phyloP scores from a whole-genome alignment of 345 rosid genomes.

The Viola odorata region DNA sequence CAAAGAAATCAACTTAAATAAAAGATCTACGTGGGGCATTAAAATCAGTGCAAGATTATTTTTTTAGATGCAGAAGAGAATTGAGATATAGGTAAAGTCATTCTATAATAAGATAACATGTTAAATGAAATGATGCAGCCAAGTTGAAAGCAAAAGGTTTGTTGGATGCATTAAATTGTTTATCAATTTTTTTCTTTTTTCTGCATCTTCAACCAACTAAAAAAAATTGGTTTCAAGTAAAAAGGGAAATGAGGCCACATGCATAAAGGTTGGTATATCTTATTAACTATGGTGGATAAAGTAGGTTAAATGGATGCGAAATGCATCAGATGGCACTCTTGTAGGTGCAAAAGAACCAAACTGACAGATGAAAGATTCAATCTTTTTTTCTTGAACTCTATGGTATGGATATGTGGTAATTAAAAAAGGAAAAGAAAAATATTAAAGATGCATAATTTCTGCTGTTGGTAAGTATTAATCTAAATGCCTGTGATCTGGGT shows the following conservation, averaged over 20 bases:
- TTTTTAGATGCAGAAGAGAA: slow-evolving; percentile 8
- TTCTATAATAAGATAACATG: slow-evolving; percentile 24
- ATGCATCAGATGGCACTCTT: slow-evolving; percentile 11
- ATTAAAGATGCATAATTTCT: too few relatives aligned
- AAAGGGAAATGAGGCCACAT: neutral
- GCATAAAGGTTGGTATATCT: neutral
- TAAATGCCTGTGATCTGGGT: slow-evolving; percentile 8
- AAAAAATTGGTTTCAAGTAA: slow-evolving; percentile 6
- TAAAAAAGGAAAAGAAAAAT: neutral
- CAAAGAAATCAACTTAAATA: neutral
- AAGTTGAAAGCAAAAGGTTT: slow-evolving; percentile 20
- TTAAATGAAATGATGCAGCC: slow-evolving; percentile 24
- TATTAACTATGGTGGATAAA: neutral
- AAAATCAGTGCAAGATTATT: neutral
- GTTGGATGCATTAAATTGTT: slow-evolving; percentile 13
- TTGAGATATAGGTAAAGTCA: slow-evolving; percentile 37
- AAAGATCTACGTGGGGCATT: slow-evolving; percentile 4
- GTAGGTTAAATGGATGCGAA: neutral
- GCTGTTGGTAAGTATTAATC: slow-evolving; percentile 14
- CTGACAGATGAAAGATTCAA: neutral
- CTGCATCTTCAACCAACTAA: slow-evolving; percentile 12
- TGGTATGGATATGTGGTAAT: neutral
- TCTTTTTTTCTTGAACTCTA: neutral
- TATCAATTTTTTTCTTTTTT: neutral
- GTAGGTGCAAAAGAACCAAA: neutral